Evolutionary conservation across 1,284 basidiomycete genomes (phyloP).

Genomic region (Takashimella tepidaria): DNA sequence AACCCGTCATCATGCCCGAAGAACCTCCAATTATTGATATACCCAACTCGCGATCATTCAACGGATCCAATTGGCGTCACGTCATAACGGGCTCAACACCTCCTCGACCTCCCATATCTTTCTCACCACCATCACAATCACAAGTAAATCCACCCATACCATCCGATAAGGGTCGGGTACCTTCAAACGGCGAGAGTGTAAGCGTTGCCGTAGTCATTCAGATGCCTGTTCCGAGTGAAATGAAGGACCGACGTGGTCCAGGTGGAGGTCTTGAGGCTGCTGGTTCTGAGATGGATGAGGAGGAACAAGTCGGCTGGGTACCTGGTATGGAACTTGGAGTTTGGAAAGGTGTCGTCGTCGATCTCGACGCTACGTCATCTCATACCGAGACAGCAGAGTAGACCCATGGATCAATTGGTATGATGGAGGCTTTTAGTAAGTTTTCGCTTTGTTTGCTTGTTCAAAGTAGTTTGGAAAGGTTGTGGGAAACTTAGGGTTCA

Average conservation of each 20-base stretch:
- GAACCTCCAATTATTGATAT: neutral
- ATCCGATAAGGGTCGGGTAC: neutral
- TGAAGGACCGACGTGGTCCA: neutral
- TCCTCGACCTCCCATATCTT: neutral
- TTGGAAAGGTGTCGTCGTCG: constrained; percentile 23
- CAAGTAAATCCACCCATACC: neutral
- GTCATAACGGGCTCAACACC: neutral
- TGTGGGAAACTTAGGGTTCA: too few species aligned
- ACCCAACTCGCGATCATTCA: neutral
- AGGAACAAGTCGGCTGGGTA: constrained; percentile 24
- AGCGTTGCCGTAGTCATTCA: constrained; percentile 27
- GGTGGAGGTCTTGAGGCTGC: too few species aligned
- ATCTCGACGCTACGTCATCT: neutral
- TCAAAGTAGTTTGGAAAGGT: too few species aligned
- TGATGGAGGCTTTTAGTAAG: too few species aligned
- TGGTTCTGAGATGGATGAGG: constrained; percentile 10
- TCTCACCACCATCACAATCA: neutral
- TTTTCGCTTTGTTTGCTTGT: too few species aligned
- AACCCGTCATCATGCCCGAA: neutral
- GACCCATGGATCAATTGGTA: too few species aligned
- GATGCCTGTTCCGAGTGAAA: constrained; percentile 19
- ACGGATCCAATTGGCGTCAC: neutral
- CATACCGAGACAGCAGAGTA: too few species aligned
- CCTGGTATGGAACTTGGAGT: constrained; percentile 35
- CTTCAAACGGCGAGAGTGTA: constrained; percentile 18